Conservation (phyloP, 2,329 filamentous ascomycete species). For the Ophiocordyceps camponoti-rufipedis region DNA sequence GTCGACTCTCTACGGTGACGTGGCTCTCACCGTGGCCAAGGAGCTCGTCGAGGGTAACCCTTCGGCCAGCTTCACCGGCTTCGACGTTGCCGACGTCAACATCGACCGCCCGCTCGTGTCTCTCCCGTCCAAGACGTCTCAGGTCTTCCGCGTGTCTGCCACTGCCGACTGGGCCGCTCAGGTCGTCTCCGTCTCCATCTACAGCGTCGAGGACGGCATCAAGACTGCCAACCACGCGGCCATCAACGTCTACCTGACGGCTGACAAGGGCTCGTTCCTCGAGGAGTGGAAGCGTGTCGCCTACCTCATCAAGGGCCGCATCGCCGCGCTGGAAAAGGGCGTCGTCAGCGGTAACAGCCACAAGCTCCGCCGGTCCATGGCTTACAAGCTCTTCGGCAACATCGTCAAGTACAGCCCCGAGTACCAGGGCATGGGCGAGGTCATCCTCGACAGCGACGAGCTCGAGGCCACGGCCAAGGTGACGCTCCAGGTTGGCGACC, state of each 20-base stretch:
- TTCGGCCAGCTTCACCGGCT: slow-evolving; percentile 2
- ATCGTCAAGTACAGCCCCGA: slow-evolving; percentile 37
- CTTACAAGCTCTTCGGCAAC: slow-evolving; percentile 46
- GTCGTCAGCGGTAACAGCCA: slow-evolving; percentile 20
- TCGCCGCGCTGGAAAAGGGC: slow-evolving; percentile 12
- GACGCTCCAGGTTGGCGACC: slow-evolving; percentile 16
- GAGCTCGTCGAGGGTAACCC: slow-evolving; percentile 1
- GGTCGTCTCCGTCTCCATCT: slow-evolving; percentile 5
- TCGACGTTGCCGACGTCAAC: slow-evolving; percentile 7
- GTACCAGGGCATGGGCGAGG: slow-evolving; percentile 40
- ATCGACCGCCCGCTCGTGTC: slow-evolving; percentile 1
- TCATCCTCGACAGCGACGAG: slow-evolving; percentile 23
- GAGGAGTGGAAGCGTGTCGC: slow-evolving; percentile 7
- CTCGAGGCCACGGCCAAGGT: slow-evolving; percentile 21
- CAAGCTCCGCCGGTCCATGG: slow-evolving; percentile 11
- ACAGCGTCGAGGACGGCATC: slow-evolving; percentile 6
- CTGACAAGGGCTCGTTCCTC: slow-evolving; percentile 2
- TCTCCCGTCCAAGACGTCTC: slow-evolving; percentile 1
- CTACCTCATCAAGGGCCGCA: slow-evolving; percentile 45
- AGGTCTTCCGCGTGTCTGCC: slow-evolving; percentile 5
- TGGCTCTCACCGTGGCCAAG: slow-evolving; percentile 5
- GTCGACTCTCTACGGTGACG: slow-evolving; percentile 4
- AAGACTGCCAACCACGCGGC: slow-evolving; percentile 5
- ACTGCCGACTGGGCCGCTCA: background rate
- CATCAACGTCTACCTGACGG: background rate